Conservation (phyloP, 108 stramenopile species). For the Schizochytrium sp. region DNA sequence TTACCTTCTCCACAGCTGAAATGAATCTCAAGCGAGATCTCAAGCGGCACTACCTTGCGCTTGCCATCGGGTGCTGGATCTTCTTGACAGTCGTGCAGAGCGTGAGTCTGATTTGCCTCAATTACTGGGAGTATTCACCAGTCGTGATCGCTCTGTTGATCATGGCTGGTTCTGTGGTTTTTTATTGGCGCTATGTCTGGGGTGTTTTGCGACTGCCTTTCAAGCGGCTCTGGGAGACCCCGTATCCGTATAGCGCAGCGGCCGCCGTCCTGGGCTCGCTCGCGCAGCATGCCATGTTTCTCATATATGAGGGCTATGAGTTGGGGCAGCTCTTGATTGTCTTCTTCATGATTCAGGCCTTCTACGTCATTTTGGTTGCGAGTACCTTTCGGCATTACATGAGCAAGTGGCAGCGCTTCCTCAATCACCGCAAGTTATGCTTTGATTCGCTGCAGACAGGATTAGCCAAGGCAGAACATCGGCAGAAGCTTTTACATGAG, state of each 20-base stretch:
- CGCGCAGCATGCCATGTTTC: conserved; percentile 4
- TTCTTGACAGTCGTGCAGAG: background rate
- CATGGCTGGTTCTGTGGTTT: background rate
- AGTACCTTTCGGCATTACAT: background rate
- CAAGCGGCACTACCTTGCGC: background rate
- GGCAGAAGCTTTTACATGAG: background rate
- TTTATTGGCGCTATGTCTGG: conserved; percentile 15
- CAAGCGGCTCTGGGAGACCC: background rate
- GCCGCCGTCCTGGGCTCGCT: background rate
- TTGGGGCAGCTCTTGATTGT: background rate
- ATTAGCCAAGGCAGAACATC: background rate
- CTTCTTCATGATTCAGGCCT: conserved; percentile 14
- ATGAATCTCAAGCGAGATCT: background rate
- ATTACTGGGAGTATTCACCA: background rate
- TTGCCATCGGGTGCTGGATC: conserved; percentile 13
- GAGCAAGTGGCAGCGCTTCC: conserved; percentile 2
- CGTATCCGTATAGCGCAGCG: background rate
- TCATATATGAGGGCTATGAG: background rate
- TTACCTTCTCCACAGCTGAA: background rate
- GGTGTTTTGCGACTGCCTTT: background rate
- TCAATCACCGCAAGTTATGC: background rate
- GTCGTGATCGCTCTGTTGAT: background rate
- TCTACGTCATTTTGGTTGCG: background rate
- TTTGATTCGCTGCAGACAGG: background rate
- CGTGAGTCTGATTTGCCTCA: background rate